Evolutionary conservation across 495 filamentous ascomycete genomes (phyloP).

Genomic region (Oleoguttula mirabilis): DNA sequence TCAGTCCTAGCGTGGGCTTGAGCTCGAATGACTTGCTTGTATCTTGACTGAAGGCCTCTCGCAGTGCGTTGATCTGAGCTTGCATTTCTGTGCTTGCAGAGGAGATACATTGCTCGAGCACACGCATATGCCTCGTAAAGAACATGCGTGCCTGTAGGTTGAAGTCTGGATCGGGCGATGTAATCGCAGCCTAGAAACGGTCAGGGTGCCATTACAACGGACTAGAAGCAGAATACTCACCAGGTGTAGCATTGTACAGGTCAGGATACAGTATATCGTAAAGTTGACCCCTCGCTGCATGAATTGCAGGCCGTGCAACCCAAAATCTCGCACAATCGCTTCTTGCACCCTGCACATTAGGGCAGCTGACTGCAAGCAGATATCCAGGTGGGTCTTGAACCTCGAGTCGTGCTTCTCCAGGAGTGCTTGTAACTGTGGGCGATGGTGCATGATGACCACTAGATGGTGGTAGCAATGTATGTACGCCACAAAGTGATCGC

Average conservation of each 20-base stretch:
- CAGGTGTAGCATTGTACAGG: constrained; percentile 89
- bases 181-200: constrained; percentile 64
- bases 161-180: constrained; percentile 83
- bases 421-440: constrained; percentile 64
- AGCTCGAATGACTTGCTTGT: constrained; percentile 74
- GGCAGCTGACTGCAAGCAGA: constrained; percentile 81
- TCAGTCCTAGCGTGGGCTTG: constrained; percentile 78
- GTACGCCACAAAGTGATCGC: constrained; percentile 79
- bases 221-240: constrained; percentile 41
- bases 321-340: constrained; percentile 63
- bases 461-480: constrained; percentile 89
- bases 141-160: constrained; percentile 77
- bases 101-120: constrained; percentile 75
- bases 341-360: constrained; percentile 85
- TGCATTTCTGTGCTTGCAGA: constrained; percentile 94
- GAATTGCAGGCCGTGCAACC: constrained; percentile 69
- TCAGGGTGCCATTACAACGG: background rate
- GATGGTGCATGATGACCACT: constrained; percentile 73
- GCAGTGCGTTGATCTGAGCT: constrained; percentile 75
- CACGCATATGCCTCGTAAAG: constrained; percentile 90
- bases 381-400: constrained; percentile 79
- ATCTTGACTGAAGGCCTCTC: constrained; percentile 89
- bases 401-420: constrained; percentile 65
- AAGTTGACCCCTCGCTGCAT: constrained; percentile 96
- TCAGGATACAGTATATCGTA: constrained; percentile 82